Conservation (phyloP, 352 stramenopile species). For the Synura sp. region DNA sequence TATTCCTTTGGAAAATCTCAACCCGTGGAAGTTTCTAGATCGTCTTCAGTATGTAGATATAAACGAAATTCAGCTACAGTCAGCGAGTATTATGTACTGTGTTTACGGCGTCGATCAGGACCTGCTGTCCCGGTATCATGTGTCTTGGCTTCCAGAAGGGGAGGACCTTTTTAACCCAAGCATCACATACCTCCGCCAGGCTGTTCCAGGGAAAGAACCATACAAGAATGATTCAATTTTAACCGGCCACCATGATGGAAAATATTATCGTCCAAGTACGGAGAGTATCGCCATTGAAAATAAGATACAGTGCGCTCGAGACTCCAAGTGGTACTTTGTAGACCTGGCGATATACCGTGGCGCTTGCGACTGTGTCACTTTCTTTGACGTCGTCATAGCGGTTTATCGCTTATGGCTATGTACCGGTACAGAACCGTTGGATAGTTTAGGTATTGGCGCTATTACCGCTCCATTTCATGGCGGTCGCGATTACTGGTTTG, state of each 20-base stretch:
- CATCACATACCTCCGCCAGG: background rate
- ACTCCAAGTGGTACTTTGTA: conserved; percentile 88
- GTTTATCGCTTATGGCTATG: conserved; percentile 91
- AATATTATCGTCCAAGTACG: conserved; percentile 44
- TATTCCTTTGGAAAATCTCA: conserved; percentile 58
- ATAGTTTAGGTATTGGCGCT: conserved; percentile 58
- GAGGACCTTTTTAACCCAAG: conserved; percentile 18
- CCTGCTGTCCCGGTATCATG: conserved; percentile 55
- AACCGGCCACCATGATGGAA: conserved; percentile 1
- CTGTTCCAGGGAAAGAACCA: background rate
- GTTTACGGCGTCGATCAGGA: conserved; percentile 76
- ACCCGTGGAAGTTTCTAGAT: conserved; percentile 64
- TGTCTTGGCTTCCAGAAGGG: conserved; percentile 49
- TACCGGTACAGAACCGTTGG: conserved; percentile 58
- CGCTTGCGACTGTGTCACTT: conserved; percentile 79
- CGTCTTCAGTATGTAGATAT: conserved; percentile 81
- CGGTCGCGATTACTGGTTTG: conserved; percentile 63
- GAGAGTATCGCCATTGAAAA: conserved; percentile 62
- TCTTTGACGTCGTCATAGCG: conserved; percentile 59
- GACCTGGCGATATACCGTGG: conserved; percentile 71
- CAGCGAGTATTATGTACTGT: conserved; percentile 79
- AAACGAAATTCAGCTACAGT: conserved; percentile 67
- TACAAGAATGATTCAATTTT: conserved; percentile 26
- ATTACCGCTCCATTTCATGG: conserved; percentile 50
- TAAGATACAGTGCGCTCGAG: conserved; percentile 72